Base-by-base conservation (phyloP, 306 rosid genomes). In the Trifolium subterraneum region DNA sequence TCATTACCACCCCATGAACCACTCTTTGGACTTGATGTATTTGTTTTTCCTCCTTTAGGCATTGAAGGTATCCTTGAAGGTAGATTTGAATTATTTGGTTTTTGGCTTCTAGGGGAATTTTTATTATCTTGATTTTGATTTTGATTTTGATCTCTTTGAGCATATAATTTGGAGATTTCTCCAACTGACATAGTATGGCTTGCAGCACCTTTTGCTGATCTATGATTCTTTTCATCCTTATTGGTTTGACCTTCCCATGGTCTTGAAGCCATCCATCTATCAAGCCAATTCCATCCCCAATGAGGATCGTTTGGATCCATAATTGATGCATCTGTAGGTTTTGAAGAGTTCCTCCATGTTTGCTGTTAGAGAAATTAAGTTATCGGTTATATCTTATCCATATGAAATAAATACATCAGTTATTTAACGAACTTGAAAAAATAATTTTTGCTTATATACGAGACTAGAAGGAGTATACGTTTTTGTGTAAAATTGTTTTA, bases 201-300 rank as follows among this genome's bases (percentile, higher is more conserved):
- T 47, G 85, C 51, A 44, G 72, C 63, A 56, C 81, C 83, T 77
- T 82, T 86, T 10, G 59, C 44, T 55, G 92, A 78, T 75, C 79
- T 69, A 33, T 73, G 72, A 19, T 78, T 84, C 45, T 54, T 27
- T 15, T 70, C 73, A 68, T 84, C 80, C 20, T 65, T 22, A 5
- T 83, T 75, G 81, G 76, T 86, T 70, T 66, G 83, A n/a, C 87
- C 73, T 67, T 94, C 97, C 93, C 96, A 92, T 22, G 96, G 96
- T 67, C 96, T 87, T 16, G 89, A 76, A 13, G 94, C 95, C 96
- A 90, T 83, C 99, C 98, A 94, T 76, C 97, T 52, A 69, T 94
- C 99, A 41, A 92, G 77, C 99, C 97, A 94, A 66, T 93, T 90
- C 99, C 99, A 94, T 4, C 99, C 99, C 99, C 97, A 92, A 7